A percentile compares a stretch with the other conserved stretches of the same genome.
These are phyloP conservation scores for Cordyceps cicadae DNA, from an alignment of 2,329 filamentous ascomycete species.

Conservation along the genomic window DNA sequence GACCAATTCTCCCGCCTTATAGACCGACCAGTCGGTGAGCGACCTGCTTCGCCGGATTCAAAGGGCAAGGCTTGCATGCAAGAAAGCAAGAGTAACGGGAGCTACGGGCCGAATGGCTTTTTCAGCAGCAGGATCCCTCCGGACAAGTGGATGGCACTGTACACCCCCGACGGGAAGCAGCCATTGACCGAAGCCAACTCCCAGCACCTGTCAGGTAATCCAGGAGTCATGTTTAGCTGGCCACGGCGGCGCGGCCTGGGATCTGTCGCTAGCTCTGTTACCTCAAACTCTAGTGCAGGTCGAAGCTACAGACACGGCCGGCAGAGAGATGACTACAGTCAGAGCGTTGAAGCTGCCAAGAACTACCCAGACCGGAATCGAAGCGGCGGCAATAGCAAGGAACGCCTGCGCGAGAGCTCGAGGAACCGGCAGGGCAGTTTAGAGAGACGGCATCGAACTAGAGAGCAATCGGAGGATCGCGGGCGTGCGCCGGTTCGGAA, in stretches of 20 bases:
- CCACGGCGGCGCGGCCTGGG: slow-evolving; percentile 46
- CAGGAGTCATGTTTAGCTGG: slow-evolving; percentile 48
- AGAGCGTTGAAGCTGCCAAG: slow-evolving; percentile 71
- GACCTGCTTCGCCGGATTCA: slow-evolving; percentile 56
- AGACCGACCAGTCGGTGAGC: slow-evolving; percentile 22
- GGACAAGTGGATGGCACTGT: slow-evolving; percentile 57
- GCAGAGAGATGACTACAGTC: slow-evolving; percentile 71
- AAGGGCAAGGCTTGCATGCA: slow-evolving; percentile 52
- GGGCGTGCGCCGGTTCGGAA: slow-evolving; percentile 58
- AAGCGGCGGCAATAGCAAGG: slow-evolving; percentile 46
- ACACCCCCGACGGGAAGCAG: slow-evolving; percentile 41
- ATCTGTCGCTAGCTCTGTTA: slow-evolving; percentile 50
- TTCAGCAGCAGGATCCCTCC: slow-evolving; percentile 73
- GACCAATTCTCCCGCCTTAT: slow-evolving; percentile 33
- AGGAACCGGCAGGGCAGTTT: slow-evolving; percentile 40
- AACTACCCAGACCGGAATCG: slow-evolving; percentile 49
- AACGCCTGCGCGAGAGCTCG: slow-evolving; percentile 34
- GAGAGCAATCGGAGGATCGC: slow-evolving; percentile 61
- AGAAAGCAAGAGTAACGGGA: slow-evolving; percentile 46
- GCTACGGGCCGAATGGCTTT: slow-evolving; percentile 58
- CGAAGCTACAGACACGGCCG: slow-evolving; percentile 39
- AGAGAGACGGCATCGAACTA: slow-evolving; percentile 41
- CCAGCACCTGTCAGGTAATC: slow-evolving; percentile 45
- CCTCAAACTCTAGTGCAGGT: slow-evolving; percentile 45
- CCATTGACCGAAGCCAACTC: slow-evolving; percentile 46